Evolutionary conservation across 148 eudicot species (phyloP), one percentile per base, ranked within the genome.

Genomic region (Amaranthus hypochondriacus): DNA sequence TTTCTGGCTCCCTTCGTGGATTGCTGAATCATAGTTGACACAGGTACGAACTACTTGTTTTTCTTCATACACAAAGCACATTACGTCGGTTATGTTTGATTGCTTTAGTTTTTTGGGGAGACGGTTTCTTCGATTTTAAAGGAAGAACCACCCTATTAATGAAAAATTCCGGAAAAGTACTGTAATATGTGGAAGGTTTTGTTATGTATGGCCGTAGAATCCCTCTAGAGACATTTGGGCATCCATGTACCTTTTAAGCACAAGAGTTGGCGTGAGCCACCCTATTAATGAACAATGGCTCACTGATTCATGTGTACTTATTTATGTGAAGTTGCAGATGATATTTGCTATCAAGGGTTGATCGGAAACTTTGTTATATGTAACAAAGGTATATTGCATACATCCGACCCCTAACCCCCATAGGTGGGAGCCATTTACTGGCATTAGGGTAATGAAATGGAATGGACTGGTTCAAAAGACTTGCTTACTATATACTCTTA

Each of bases 1-100:
- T 65, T 58, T 70, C 85, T 70, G 92, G 97, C 62, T 82, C 89
- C 71, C 77, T 91, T 48, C 82, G 42, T 64, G 89, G 81, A 65
- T 76, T 89, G 69, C 77, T 93, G 80, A 68, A 83, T 75, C 87
- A 78, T 28, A 59, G 78, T 73, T 88, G 84, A 87, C 62, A 5
- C 48, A 57, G 84, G 84, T 85, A 67, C 5, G 28, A 55, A 55
- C 58, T 52, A 28, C 58, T 11, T 7, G n/a, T 66, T 59, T n/a
- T 50, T 15, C 13, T 48, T 5, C 9, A 46, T 64, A 62, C 51
- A 15, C 14, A 6, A 18, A 64, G 18, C 68, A 4, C 68, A 63
- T 63, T 44, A 43, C 4, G 50, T 8, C 43, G 15, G 67, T 46
- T 49, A 13, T 47, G 10, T 39, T 28, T 61, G 46, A 65, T 65